Evolutionary conservation across 1,284 basidiomycete species (phyloP), one percentile per base, ranked within the genome.

Genomic region (Blastosporella zonata): DNA sequence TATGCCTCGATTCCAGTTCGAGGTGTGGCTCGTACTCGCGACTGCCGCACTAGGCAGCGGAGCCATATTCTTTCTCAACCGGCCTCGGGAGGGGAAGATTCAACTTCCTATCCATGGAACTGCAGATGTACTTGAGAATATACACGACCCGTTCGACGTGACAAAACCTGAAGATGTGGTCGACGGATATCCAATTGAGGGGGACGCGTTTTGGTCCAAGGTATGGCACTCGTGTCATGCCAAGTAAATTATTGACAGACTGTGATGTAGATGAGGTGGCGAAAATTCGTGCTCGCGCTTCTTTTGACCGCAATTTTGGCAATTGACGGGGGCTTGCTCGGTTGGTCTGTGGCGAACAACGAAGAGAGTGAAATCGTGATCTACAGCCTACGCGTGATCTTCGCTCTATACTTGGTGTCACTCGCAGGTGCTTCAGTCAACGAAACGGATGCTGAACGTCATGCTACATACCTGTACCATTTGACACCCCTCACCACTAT

Each of bases 111-210:
- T 66, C 3, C 65, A 73, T 53, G 63, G 62, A 10, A 68, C 70
- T 33, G 4, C 22, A 22, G 49, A 50, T 3, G 66, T 67, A 28
- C 63, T 63, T 15, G 69, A 70, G 13, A n/a, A 40, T 40, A 55
- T 49, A 13, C 55, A 57, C 54, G 92, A 94, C 62, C 82, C 90
- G 2, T 93, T 93, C 63, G 82, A 93, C 56, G 79, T 93, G 28
- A 78, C 82, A 22, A 82, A 70, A 35, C 78, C 84, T 2, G 81
- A 84, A 57, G 86, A 93, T 60, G 60, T 81, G 27, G 59, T 83
- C 10, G 86, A 94, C 59, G 92, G 92, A 1, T 79, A 81, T 46
- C 87, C 90, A 8, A 74, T 94, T 38, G 71, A 90, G 17, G 83
- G 80, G 43, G 77, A 78, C 9, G 68, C 58, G 12, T 94, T 95